phyloP scores from a whole-genome alignment of 2,329 filamentous ascomycete genomes.

The Alternaria dauci region DNA sequence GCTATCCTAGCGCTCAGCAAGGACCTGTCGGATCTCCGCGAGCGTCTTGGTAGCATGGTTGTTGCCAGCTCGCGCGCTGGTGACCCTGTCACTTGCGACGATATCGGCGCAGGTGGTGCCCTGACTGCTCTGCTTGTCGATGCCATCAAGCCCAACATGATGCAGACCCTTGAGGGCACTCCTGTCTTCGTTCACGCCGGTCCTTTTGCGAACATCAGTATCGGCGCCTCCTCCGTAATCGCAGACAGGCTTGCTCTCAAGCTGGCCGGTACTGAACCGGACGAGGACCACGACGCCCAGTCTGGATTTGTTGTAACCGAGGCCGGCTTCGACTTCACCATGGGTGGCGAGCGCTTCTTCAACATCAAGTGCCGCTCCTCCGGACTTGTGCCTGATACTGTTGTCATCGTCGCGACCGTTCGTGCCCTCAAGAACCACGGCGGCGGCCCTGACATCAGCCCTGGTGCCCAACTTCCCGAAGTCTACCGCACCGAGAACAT shows the following conservation, averaged over 20 bases:
- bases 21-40: constrained; percentile 84
- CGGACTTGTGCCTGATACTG: constrained; percentile 88
- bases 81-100: constrained; percentile 94
- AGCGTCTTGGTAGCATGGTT: constrained; percentile 94
- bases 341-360: constrained; percentile 99
- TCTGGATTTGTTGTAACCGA: constrained; percentile 95
- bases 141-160: constrained; percentile 97
- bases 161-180: constrained; percentile 97
- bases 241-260: constrained; percentile 96
- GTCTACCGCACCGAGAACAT: constrained; percentile 95
- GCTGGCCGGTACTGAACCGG: constrained; percentile 90
- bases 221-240: constrained; percentile 93
- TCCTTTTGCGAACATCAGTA: constrained; percentile 97
- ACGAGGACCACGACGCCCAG: constrained; percentile 83
- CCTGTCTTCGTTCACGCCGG: constrained; percentile 98
- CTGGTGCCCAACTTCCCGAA: constrained; percentile 82
- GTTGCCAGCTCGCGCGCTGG: constrained; percentile 85
- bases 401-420: constrained; percentile 94
- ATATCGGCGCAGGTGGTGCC: constrained; percentile 90
- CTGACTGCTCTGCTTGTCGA: constrained; percentile 96
- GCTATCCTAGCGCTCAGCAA: constrained; percentile 95
- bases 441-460: constrained; percentile 90
- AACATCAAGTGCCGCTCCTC: constrained; percentile 99
- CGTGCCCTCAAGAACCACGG: constrained; percentile 97
- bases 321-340: constrained; percentile 98